Percentiles rank a stretch among this genome's conserved stretches.
Evolutionary conservation across 2,329 filamentous ascomycete genomes (phyloP).

Genomic region (Hysterium pulicare): DNA sequence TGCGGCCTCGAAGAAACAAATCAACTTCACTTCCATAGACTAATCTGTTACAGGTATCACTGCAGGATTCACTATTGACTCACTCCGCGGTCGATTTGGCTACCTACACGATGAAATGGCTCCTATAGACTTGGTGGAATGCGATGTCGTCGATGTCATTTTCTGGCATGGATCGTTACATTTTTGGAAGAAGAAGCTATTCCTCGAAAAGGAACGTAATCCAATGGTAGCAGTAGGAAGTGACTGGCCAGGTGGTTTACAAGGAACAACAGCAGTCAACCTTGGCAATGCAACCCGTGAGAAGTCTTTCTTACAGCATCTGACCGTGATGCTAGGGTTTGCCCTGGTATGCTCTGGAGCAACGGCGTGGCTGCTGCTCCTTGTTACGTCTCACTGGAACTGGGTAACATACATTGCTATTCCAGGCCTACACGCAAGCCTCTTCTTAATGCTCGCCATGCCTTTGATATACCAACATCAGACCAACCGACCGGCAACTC

Average conservation of each 20-base stretch:
- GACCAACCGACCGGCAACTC: constrained; percentile 3
- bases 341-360: constrained; percentile 5
- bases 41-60: constrained; percentile 1
- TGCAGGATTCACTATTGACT: constrained; percentile 3
- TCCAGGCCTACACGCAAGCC: constrained; percentile 4
- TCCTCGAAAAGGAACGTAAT: constrained; percentile 3
- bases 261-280: constrained; percentile 4
- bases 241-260: constrained; percentile 1
- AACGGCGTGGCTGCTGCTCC: constrained; percentile 5
- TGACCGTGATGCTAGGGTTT: neutral
- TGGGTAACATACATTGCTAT: constrained; percentile 3
- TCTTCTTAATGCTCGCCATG: constrained; percentile 4
- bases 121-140: constrained; percentile 1
- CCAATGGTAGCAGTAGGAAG: constrained; percentile 3
- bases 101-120: constrained; percentile 1
- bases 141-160: constrained; percentile 2
- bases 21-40: too few species aligned
- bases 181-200: constrained; percentile 2
- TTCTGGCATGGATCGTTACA: neutral
- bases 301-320: neutral
- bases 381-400: neutral
- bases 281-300: constrained; percentile 5
- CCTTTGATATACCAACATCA: constrained; percentile 2
- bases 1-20: too few species aligned
- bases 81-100: constrained; percentile 3